Base-by-base conservation (phyloP, 805 yeast genomes). In the Groenewaldozyma salmanticensis region DNA sequence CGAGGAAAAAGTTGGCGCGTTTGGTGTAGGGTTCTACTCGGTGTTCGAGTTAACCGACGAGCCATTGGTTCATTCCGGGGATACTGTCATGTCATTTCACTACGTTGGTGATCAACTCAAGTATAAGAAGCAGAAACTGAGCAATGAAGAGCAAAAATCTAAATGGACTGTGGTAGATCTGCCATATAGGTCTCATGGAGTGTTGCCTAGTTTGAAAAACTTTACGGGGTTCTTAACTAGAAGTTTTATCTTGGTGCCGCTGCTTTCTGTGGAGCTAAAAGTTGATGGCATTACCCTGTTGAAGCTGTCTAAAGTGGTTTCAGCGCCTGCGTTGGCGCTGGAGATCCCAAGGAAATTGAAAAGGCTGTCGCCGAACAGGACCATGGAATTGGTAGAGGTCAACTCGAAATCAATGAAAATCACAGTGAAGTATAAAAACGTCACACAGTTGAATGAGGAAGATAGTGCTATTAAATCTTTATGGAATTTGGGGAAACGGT, bases 31-130 rank as follows among this genome's bases (percentile, higher is more conserved):
- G 1, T 81, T 79, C 54, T 82, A 82, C 58, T 73, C 81, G 2
- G 75, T 82, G 33, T 88, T 81, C 31, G 90, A 83, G 53, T 76
- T 82, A 75, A 81, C 82, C 46, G 87, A 82, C 52, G 86, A 81
- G 54, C 90, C 94, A 2, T 58, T 79, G 52, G 74, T 82, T 20
- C 86, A 62, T 27, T 63, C 68, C 2, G 69, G 69, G 3, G 35
- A 43, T 15, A 44, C 53, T 5, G 57, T 60, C 29, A 62, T 65
- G 66, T 47, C 54, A 4, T 64, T 64, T 44, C 54, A 54, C 35
- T 64, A 60, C 42, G 49, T 47, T 5, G 67, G 63, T 2, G 68
- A 64, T 31, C 68, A 64, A 41, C 49, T 64, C 29, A 54, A 57
- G 21, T 64, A 57, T 45, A 40, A 59, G 31, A 47, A 55, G 22